Evolutionary conservation across 2,329 filamentous ascomycete genomes (phyloP).

Genomic region (Reticulascus tulasneorum): DNA sequence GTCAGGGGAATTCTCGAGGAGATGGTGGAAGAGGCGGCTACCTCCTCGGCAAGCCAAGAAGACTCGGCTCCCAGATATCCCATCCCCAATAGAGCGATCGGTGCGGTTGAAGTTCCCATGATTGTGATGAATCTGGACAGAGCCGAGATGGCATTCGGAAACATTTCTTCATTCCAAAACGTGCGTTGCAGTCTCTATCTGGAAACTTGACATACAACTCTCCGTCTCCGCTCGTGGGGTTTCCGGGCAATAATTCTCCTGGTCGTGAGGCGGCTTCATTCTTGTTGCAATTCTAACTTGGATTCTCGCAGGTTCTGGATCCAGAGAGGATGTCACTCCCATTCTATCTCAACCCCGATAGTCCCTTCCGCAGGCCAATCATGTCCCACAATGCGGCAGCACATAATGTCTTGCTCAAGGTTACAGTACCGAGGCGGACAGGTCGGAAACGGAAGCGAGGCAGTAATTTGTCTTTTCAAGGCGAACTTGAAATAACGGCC

Average conservation of each 20-base stretch:
- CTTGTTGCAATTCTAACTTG: background rate
- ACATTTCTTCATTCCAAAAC: conserved; percentile 32
- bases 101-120: conserved; percentile 40
- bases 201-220: background rate
- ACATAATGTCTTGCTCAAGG: conserved; percentile 80
- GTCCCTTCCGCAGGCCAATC: conserved; percentile 73
- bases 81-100: conserved; percentile 29
- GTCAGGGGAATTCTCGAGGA: background rate
- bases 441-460: conserved; percentile 82
- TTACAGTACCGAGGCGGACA: conserved; percentile 82
- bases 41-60: background rate
- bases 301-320: conserved; percentile 42
- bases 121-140: conserved; percentile 40
- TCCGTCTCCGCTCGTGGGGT: too few relatives aligned
- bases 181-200: conserved; percentile 21
- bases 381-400: conserved; percentile 71
- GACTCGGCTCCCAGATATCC: conserved; percentile 21
- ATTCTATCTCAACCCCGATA: conserved; percentile 74
- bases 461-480: conserved; percentile 61
- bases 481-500: conserved; percentile 31
- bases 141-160: conserved; percentile 37
- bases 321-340: conserved; percentile 51
- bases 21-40: background rate
- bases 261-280: too few relatives aligned
- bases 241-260: too few relatives aligned